Evolutionary conservation across 495 filamentous ascomycete species (phyloP), one percentile per base, ranked within the genome.

Genomic region (Bombardia bombarda): DNA sequence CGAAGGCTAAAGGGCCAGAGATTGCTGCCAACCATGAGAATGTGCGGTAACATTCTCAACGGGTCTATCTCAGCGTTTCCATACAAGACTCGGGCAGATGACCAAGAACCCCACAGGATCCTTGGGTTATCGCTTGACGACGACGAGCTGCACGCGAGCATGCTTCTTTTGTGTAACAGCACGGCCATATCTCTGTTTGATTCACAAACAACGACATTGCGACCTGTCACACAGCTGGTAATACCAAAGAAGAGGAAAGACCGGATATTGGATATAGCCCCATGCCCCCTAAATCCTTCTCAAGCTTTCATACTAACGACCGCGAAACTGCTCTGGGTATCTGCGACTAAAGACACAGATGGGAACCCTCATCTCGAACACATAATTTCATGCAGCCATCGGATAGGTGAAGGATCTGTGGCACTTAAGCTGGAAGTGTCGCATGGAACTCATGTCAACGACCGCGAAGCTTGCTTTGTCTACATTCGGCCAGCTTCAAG

Each of bases 301-400:
- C 70, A 79, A 19, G 56, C 78, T 10, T 82, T 75, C 49, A 55
- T 84, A 21, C 58, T 79, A 32, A 84, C 78, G 7, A 76, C 67
- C 38, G 56, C 51, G 18, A 55, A 39, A 23, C 43, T 69, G 2
- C 51, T 61, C 3, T 68, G 62, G 66, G 38, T 67, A 8, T 38
- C 37, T 4, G 49, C 23, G 1, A 48, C 19, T 16, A 38, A 52
- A 31, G 26, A 32, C 30, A 31, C 26, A n/a, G 18, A 25, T 28
- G 38, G 47, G 24, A 40, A 51, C 6, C 14, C 54, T 12, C 48
- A 40, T 28, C 53, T 58, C 9, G 45, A 47, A 6, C 44, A 58
- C 3, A 40, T 69, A 17, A 26, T 66, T 0, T 69, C 66, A 5
- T 70, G 66, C 44, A 56, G 56, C 2, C 77, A 79, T 56, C 73